These are phyloP conservation scores for Russula sp. DNA, from an alignment of 768 basidiomycete genomes.

Conservation along the genomic window DNA sequence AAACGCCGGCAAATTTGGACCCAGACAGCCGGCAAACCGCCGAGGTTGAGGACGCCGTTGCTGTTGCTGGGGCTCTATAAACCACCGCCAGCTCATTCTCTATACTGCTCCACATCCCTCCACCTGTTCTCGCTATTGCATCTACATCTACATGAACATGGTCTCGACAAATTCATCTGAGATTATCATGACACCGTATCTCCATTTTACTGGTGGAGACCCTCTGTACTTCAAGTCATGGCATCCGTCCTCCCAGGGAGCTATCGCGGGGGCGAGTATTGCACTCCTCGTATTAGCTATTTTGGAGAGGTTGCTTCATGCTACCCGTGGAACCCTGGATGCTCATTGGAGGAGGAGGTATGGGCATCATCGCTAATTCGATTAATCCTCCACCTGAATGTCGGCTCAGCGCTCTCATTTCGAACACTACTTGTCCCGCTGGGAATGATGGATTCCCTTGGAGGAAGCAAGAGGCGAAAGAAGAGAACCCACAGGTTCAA, in stretches of 20 bases:
- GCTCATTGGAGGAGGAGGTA: slow-evolving; percentile 55
- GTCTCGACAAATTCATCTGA: slow-evolving; percentile 12
- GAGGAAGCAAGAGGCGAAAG: not conserved
- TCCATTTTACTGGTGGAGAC: slow-evolving; percentile 64
- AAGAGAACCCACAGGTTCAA: not conserved
- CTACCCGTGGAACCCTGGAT: slow-evolving; percentile 46
- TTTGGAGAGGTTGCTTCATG: slow-evolving; percentile 62
- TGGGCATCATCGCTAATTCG: not conserved
- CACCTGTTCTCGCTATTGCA: no score
- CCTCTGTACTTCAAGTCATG: slow-evolving; percentile 59
- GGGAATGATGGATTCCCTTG: not conserved
- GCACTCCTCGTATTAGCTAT: slow-evolving; percentile 60
- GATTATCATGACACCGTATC: slow-evolving; percentile 44
- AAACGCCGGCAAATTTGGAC: no score
- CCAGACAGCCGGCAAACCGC: no score
- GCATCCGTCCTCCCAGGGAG: slow-evolving; percentile 60
- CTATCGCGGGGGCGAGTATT: slow-evolving; percentile 69
- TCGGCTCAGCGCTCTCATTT: not conserved
- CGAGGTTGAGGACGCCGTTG: no score
- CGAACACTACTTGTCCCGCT: not conserved
- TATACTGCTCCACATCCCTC: no score
- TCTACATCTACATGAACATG: not conserved
- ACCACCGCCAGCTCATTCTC: no score
- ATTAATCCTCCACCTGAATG: not conserved
- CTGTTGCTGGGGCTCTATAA: no score